phyloP scores from a whole-genome alignment of 768 basidiomycete species.

The Sporobolomyces roseus region DNA sequence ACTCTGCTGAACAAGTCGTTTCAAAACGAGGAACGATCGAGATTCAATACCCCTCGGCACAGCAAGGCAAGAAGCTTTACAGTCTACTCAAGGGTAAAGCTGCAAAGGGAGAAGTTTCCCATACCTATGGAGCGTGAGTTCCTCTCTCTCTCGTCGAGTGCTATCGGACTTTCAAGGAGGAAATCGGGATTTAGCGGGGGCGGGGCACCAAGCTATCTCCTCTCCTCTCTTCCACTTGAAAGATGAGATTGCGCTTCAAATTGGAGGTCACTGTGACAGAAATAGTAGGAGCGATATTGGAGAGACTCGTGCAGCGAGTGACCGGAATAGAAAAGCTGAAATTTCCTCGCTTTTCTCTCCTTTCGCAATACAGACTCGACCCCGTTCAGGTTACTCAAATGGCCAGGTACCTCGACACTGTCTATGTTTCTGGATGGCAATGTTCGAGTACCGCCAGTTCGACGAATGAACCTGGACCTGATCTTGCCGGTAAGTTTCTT shows the following conservation, averaged over 20 bases:
- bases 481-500: conserved; percentile 75
- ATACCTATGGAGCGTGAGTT: conserved; percentile 97
- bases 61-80: conserved; percentile 83
- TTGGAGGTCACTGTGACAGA: no score
- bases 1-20: conserved; percentile 88
- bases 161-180: no score
- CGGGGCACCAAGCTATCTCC: conserved; percentile 5
- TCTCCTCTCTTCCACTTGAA: not conserved
- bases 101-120: conserved; percentile 71
- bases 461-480: conserved; percentile 94
- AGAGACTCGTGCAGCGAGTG: no score
- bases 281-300: no score
- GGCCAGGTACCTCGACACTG: conserved; percentile 93
- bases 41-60: conserved; percentile 78
- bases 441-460: conserved; percentile 88
- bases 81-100: conserved; percentile 69
- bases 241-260: no score
- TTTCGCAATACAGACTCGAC: conserved; percentile 65
- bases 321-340: no score
- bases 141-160: not conserved
- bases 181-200: conserved; percentile 16
- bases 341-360: not conserved
- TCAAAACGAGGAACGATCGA: conserved; percentile 83
- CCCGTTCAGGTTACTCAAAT: conserved; percentile 98
- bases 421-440: conserved; percentile 87